Base-by-base conservation (phyloP, 1,284 basidiomycete species). In the Melampsora americana region DNA sequence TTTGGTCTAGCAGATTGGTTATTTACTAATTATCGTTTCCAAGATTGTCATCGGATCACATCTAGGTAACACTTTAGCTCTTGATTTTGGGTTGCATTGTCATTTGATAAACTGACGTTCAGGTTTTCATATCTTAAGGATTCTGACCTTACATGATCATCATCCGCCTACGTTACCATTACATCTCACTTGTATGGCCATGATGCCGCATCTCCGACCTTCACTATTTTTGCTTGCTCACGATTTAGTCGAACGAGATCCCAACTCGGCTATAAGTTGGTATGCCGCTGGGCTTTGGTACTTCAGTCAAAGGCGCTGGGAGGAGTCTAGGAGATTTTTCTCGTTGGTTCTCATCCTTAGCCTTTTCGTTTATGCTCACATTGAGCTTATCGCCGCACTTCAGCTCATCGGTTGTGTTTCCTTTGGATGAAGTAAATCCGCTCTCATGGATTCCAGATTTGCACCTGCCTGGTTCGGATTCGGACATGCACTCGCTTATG, bases 261-360 rank as follows among this genome's bases (percentile, higher is more conserved):
- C 96, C 0, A 92, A 95, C 80, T 90, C 91, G 59, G 89, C 93
- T 0, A 88, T 93, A 66, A 93, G 92, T 79, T 99, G 96, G 96
- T 99, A 98, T 83, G 94, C 95, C 1, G 96, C 98, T 26, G 96
- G 95, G 0, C 88, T 96, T 50, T 99, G 95, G 93, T 99, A 99
- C 82, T 88, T 95, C 71, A 88, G 89, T 35, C 89, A 89, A 20
- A 87, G 88, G 71, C 90, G 95, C 79, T 99, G 90, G 89, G 86
- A 89, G 23, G 92, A 94, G 79, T 92, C 93, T 9, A 86, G 94
- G 79, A 89, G 93, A 78, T 96, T 94, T 82, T 95, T 97, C 82
- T 92, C 92, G 92, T 92, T 77, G 66, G 86, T 79, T 20, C 23
- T 64, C 32, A 14, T 35, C 14, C 20, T 69, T 9, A 2, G 23